Evolutionary conservation across 2,329 filamentous ascomycete species (phyloP).

Genomic region (Xylaria sp.): DNA sequence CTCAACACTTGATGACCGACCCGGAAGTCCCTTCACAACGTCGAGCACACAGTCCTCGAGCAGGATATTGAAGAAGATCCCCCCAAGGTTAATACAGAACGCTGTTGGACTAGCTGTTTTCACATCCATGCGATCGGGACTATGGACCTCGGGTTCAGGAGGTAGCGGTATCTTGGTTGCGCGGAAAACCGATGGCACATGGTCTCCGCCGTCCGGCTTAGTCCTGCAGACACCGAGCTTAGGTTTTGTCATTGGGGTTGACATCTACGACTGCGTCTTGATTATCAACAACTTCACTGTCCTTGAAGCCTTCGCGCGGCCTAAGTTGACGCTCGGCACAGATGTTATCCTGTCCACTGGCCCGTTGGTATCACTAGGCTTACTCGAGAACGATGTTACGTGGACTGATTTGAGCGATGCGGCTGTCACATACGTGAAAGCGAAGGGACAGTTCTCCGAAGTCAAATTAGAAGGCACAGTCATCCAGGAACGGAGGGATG

Average conservation of each 20-base stretch:
- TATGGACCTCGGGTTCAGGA: constrained; percentile 91
- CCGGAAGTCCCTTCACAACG: constrained; percentile 46
- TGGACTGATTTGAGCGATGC: constrained; percentile 65
- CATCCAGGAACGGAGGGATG: constrained; percentile 65
- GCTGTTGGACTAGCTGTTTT: constrained; percentile 93
- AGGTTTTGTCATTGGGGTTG: constrained; percentile 89
- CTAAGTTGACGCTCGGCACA: constrained; percentile 82
- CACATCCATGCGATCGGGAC: constrained; percentile 91
- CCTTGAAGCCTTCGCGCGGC: constrained; percentile 82
- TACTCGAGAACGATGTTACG: constrained; percentile 61
- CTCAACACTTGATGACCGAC: constrained; percentile 57
- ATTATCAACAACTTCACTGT: constrained; percentile 90
- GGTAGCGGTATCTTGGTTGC: constrained; percentile 89
- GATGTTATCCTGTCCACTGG: constrained; percentile 82
- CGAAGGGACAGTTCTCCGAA: constrained; percentile 64
- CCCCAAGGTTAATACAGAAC: constrained; percentile 83
- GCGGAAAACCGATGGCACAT: constrained; percentile 84
- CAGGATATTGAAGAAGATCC: constrained; percentile 81
- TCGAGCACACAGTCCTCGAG: constrained; percentile 59
- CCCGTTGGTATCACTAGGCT: constrained; percentile 70
- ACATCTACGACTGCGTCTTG: constrained; percentile 95
- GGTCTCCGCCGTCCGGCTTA: constrained; percentile 92
- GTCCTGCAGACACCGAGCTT: constrained; percentile 89
- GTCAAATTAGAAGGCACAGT: constrained; percentile 67
- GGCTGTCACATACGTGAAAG: constrained; percentile 68